Evolutionary conservation across 768 basidiomycete species (phyloP).

Genomic region (Phaeotremella fagi): DNA sequence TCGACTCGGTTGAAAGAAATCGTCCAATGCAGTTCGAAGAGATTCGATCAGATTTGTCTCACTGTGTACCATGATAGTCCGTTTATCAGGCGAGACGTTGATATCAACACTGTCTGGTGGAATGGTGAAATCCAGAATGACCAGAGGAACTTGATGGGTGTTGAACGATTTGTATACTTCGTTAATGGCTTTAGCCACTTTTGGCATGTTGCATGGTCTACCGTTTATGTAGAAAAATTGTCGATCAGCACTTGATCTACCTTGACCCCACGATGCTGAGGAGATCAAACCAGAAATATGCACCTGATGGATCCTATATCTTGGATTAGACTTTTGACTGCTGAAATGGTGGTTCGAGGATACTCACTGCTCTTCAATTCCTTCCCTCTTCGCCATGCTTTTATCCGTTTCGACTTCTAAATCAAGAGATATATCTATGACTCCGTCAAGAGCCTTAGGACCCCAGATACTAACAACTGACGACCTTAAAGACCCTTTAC

Average conservation of each 20-base stretch:
- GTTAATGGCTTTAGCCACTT: conserved; percentile 83
- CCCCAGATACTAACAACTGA: conserved; percentile 79
- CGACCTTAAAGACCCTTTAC: conserved; percentile 59
- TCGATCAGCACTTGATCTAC: conserved; percentile 71
- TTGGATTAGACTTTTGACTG: not conserved
- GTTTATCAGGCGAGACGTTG: conserved; percentile 93
- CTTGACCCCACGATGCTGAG: conserved; percentile 68
- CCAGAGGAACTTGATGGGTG: conserved; percentile 67
- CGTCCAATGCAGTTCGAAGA: conserved; percentile 71
- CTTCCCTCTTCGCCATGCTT: conserved; percentile 52
- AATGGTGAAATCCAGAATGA: conserved; percentile 75
- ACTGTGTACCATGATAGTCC: conserved; percentile 86
- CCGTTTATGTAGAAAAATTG: conserved; percentile 94
- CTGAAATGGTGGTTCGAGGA: not conserved
- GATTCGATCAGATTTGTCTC: conserved; percentile 72
- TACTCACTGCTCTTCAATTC: conserved; percentile 40
- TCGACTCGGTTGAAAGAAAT: conserved; percentile 62
- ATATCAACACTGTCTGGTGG: conserved; percentile 79
- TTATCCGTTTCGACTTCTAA: conserved; percentile 69
- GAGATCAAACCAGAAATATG: conserved; percentile 75
- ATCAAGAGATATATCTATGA: conserved; percentile 66
- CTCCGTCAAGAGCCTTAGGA: conserved; percentile 66
- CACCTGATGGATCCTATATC: conserved; percentile 47
- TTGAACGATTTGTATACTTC: conserved; percentile 87
- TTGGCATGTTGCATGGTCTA: conserved; percentile 72